Conservation (phyloP, 179 eudicot genomes). For the Carnegiea gigantea region DNA sequence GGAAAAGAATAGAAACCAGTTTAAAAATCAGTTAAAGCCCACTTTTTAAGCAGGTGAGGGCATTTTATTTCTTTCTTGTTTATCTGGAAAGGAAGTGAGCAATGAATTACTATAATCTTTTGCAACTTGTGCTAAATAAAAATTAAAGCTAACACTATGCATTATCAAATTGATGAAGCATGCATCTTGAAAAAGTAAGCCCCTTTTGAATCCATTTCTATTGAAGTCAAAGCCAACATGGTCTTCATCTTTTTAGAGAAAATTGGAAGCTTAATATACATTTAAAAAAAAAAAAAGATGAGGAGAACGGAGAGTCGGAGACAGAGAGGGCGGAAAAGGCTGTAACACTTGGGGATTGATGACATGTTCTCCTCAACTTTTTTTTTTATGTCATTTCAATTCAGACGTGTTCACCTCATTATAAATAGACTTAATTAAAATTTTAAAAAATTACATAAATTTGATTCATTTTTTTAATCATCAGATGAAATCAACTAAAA, state of each 20-base stretch:
- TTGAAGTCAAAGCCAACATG: neutral
- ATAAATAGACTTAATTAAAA: too few relatives aligned
- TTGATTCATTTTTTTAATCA: too few relatives aligned
- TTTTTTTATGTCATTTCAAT: too few relatives aligned
- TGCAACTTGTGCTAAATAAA: neutral
- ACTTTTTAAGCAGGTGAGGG: neutral
- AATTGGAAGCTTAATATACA: too few relatives aligned
- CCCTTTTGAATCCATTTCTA: neutral
- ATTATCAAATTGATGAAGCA: neutral
- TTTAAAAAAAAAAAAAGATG: too few relatives aligned
- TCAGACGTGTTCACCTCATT: too few relatives aligned
- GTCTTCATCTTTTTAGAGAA: too few relatives aligned
- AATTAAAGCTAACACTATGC: neutral
- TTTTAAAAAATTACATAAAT: too few relatives aligned
- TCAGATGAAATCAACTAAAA: too few relatives aligned
- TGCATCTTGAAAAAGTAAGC: neutral
- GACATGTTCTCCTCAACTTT: too few relatives aligned
- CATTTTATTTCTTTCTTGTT: slow-evolving; percentile 4
- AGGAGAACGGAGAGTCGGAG: too few relatives aligned
- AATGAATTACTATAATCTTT: neutral
- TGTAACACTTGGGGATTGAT: neutral
- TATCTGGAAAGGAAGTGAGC: slow-evolving; percentile 2
- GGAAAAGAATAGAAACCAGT: neutral
- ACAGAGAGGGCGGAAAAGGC: neutral
- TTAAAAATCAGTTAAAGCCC: neutral